Base-by-base conservation (phyloP, 257 asterid genomes). In the Handroanthus guayacan region DNA sequence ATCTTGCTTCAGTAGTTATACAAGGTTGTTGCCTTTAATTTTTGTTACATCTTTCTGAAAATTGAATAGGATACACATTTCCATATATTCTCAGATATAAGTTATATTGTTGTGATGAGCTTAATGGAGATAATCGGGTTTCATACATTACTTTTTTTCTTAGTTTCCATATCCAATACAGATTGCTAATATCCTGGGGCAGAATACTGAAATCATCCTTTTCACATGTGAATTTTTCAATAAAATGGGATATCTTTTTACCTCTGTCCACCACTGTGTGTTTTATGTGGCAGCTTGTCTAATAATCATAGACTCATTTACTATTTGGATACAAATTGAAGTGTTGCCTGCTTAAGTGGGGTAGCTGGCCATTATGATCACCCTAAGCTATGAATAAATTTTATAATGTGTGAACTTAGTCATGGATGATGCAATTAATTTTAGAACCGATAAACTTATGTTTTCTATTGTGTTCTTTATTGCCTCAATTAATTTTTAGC, bases 31-130 rank as follows among this genome's bases (percentile, higher is more conserved):
- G 65, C 69, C 25, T 67, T 71, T 18, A 3, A 10, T 31, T 38
- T 52, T 14, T 55, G 71, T 70, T 71, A 63, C 69, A 52, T 51
- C 56, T 78, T 39, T 79, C 57, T 48, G 41, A 31, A 64, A 48
- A 58, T 71, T 70, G 45, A 54, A 79, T 38, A 17, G 18, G 57
- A 20, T 72, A 77, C 41, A 70, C 20, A 31, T 74, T 57, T 25
- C 58, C 64, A 16, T 45, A 14, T 47, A 66, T 2, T 69, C 67
- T 68, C 11, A 54, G 55, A 38, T 58, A 67, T 65, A 50, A 47
- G 64, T 69, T 73, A 57, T 76, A 31, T 20, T 61, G 60, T 47
- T 78, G 38, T 31, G 63, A 41, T 44, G 62, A 58, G 71, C 51
- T 58, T 73, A 37, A 55, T 58, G 52, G 47, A 36, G 50, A 63